These are phyloP conservation scores for Trichoderma sp. DNA, from an alignment of 2,329 filamentous ascomycete genomes.

Conservation along the genomic window DNA sequence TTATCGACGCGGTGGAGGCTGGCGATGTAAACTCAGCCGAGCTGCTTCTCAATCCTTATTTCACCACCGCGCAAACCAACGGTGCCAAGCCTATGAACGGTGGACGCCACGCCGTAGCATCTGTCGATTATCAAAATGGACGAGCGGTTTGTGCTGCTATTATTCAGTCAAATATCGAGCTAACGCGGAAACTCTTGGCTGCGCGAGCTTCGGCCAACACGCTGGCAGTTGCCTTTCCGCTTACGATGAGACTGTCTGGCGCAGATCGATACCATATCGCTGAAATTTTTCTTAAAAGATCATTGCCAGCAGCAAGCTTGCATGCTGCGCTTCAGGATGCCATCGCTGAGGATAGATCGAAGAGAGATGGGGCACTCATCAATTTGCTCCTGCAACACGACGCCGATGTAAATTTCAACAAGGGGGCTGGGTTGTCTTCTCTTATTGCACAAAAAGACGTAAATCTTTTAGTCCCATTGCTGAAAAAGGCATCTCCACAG, in stretches of 20 bases:
- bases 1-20: conserved; percentile 54
- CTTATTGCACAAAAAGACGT: conserved; percentile 55
- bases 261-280: conserved; percentile 53
- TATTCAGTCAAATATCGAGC: conserved; percentile 48
- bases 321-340: conserved; percentile 56
- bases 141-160: conserved; percentile 56
- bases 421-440: conserved; percentile 53
- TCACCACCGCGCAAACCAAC: conserved; percentile 33
- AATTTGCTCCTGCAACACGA: conserved; percentile 55
- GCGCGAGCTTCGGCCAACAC: conserved; percentile 53
- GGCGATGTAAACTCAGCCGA: conserved; percentile 53
- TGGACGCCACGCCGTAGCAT: conserved; percentile 53
- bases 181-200: conserved; percentile 52
- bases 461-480: conserved; percentile 49
- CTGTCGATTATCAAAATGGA: conserved; percentile 56
- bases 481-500: conserved; percentile 52
- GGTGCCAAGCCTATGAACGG: conserved; percentile 40
- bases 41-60: conserved; percentile 55
- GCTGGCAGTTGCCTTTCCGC: conserved; percentile 53
- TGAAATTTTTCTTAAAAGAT: conserved; percentile 54
- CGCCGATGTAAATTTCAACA: conserved; percentile 59
- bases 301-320: conserved; percentile 52
- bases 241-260: conserved; percentile 48
- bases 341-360: conserved; percentile 52
- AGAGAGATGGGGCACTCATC: conserved; percentile 57